Evolutionary conservation across 768 basidiomycete species (phyloP), one percentile per base, ranked within the genome.

Genomic region (Trametes elegans): DNA sequence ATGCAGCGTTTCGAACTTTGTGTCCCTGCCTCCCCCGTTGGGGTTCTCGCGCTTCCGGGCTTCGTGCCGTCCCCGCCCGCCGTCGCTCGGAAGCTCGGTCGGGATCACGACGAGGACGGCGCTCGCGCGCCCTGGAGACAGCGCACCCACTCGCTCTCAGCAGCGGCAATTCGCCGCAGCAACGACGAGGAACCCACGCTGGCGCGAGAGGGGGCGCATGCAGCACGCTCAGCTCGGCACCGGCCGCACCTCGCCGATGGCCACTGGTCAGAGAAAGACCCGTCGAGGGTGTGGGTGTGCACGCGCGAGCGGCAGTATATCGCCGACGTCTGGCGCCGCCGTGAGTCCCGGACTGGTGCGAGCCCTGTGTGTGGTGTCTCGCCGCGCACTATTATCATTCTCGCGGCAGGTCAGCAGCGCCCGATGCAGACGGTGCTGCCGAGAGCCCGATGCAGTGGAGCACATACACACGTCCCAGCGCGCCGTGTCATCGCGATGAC

Each of bases 291-390:
- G 34, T 35, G 26, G 6, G 31, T 36, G 32, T 14, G 23, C 35
- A 35, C n/a, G n/a, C n/a, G n/a, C n/a, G n/a, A n/a, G n/a, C n/a
- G n/a, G n/a, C n/a, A n/a, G n/a, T n/a, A n/a, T n/a, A n/a, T n/a
- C n/a, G n/a, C n/a, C n/a, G 34, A 14, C 34, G 36, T n/a, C 49
- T 58, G 39, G 57, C 57, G 57, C 57, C 31, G 42, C 57, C 57
- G 57, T 43, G 50, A 43, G 45, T 58, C 45, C 57, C 51, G 57
- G 57, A 53, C 51, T 24, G 10, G 9, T 11, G 10, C 28, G 24
- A 16, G 21, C 39, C 16, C n/a, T n/a, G n/a, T n/a, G n/a, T n/a
- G n/a, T n/a, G n/a, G n/a, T n/a, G n/a, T n/a, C n/a, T n/a, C n/a
- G n/a, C n/a, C n/a, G n/a, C n/a, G n/a, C 19, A 13, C 45, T 21